Percentiles rank a stretch among this genome's conserved stretches.
These are phyloP conservation scores for Populus tremula DNA, from an alignment of 345 rosid species.

Conservation along the genomic window DNA sequence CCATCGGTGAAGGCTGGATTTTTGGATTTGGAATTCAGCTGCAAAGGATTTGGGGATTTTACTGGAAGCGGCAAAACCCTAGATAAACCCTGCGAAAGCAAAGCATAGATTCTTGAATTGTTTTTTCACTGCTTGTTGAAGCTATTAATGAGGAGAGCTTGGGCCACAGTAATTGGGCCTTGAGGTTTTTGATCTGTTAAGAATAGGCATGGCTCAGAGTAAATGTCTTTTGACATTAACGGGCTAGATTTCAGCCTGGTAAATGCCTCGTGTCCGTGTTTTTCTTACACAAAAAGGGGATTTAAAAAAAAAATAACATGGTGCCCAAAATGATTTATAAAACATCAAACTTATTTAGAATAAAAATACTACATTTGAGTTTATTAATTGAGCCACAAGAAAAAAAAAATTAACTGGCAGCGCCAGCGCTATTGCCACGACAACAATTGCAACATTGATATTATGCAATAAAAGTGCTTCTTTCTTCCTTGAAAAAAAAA, in stretches of 20 bases:
- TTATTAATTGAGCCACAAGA: too few relatives aligned
- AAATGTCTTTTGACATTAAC: background rate
- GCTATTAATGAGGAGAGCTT: background rate
- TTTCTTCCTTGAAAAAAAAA: too few relatives aligned
- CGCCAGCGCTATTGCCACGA: too few relatives aligned
- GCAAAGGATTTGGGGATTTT: background rate
- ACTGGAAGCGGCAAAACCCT: background rate
- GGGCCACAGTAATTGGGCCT: background rate
- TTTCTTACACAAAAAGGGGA: too few relatives aligned
- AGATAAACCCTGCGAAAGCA: background rate
- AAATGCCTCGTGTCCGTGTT: background rate
- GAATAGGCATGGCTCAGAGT: background rate
- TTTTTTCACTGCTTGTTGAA: background rate
- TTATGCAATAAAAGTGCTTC: too few relatives aligned
- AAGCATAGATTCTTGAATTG: background rate
- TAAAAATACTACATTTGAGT: too few relatives aligned
- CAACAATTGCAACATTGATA: too few relatives aligned
- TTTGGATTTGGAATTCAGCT: background rate
- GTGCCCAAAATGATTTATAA: too few relatives aligned
- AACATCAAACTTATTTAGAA: too few relatives aligned
- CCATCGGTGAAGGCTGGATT: conserved; percentile 35
- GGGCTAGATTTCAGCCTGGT: background rate
- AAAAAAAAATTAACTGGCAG: too few relatives aligned
- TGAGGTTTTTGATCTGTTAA: background rate
- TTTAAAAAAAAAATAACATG: too few relatives aligned